Base-by-base conservation (phyloP, 2,329 filamentous ascomycete species). In the Aureobasidium sp. region DNA sequence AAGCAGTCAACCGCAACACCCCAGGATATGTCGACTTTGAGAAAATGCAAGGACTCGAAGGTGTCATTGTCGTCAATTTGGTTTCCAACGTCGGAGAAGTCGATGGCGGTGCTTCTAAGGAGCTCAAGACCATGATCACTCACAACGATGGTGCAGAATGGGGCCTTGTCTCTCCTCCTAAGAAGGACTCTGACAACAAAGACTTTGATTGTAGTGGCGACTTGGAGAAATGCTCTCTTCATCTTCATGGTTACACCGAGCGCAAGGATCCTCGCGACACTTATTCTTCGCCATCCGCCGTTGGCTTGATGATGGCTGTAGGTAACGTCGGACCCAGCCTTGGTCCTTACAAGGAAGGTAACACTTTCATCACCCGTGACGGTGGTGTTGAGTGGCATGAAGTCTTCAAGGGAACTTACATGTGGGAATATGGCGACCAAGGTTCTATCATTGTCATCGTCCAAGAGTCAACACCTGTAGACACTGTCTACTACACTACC, bases 201-300 rank as follows among this genome's bases (percentile, higher is more conserved):
- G 73, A 79, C 1, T 95, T 88, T 70, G 74, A 78, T 14, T 97
- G 94, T 77, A 77, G 79, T 42, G 83, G 86, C 17, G 74, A 76
- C 29, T 74, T 75, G 49, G 79, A 85, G 22, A 82, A 86, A 61
- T 99, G 95, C 72, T 88, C 90, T 3, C 80, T 99, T 61, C 91
- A 99, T 73, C 81, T 99, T 40, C 95, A 99, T 72, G 90, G 93
- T 61, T 99, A 96, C 76, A 97, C 95, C 0, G 94, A 99, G 75
- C 86, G 94, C 65, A 78, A 77, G 35, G 90, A 97, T 71, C 87
- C 86, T 68, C 79, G 86, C 50, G 89, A 93, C 72, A 96, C 90
- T 0, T 97, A 90, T 74, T 94, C 91, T 9, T 96, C 92, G 2
- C 84, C 86, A 50, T 91, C 90, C 3, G 93, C 94, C 1, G 85